Evolutionary conservation across 768 basidiomycete genomes (phyloP).

Genomic region (Rossbeevera mucosa): DNA sequence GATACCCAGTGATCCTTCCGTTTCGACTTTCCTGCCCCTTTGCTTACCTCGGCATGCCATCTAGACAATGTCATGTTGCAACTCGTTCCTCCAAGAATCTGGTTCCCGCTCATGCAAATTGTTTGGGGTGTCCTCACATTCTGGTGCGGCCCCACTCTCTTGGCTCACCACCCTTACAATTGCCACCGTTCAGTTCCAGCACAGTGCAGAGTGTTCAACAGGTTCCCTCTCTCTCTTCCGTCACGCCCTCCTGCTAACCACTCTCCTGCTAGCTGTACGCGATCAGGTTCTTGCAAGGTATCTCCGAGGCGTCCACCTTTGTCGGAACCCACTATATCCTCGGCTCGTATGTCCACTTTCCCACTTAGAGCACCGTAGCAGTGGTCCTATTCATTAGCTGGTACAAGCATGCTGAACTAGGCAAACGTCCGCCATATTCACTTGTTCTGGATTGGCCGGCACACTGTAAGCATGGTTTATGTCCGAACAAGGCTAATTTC

Average conservation of each 20-base stretch:
- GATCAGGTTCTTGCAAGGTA: constrained; percentile 69
- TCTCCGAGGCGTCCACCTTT: constrained; percentile 73
- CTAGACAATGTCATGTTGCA: constrained; percentile 65
- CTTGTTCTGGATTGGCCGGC: constrained; percentile 55
- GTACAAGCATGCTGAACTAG: constrained; percentile 68
- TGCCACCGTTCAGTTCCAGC: constrained; percentile 43
- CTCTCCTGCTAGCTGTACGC: constrained; percentile 47
- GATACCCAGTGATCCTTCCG: constrained; percentile 50
- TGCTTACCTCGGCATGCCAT: constrained; percentile 1
- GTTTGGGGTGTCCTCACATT: constrained; percentile 65
- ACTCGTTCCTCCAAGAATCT: constrained; percentile 56
- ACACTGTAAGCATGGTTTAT: constrained; percentile 43
- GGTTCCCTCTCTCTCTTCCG: constrained; percentile 27
- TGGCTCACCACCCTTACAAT: background rate
- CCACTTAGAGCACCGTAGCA: background rate
- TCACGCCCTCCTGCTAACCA: background rate
- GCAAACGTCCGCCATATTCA: constrained; percentile 69
- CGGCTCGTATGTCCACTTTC: constrained; percentile 49
- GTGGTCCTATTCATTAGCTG: constrained; percentile 38
- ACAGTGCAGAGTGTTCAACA: constrained; percentile 52
- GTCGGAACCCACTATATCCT: constrained; percentile 71
- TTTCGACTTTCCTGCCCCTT: background rate
- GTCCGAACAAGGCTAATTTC: background rate
- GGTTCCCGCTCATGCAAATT: constrained; percentile 63
- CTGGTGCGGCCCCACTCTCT: constrained; percentile 35